These are phyloP conservation scores for Diplotaxis tenuifolia DNA, from an alignment of 345 rosid genomes.

Conservation along the genomic window DNA sequence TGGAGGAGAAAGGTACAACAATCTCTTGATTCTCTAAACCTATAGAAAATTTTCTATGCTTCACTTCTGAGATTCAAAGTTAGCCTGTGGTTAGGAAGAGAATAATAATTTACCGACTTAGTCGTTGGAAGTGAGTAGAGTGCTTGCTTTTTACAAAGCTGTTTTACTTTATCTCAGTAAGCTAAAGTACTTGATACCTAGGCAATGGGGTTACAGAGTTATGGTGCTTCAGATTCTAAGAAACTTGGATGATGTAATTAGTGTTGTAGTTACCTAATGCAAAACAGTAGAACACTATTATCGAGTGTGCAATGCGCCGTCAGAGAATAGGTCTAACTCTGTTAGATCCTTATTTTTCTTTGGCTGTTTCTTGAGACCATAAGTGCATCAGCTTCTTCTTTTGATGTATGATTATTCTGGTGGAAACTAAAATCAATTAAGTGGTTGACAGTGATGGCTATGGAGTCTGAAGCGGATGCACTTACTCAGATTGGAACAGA, in stretches of 20 bases:
- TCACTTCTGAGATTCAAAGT: background rate
- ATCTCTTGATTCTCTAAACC: background rate
- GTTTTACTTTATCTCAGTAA: background rate
- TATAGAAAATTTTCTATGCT: background rate
- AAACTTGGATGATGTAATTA: background rate
- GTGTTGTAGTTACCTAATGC: background rate
- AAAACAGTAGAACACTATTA: background rate
- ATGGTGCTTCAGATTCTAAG: conserved; percentile 6
- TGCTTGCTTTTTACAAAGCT: background rate
- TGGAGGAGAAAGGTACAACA: conserved; percentile 74
- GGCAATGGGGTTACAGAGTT: background rate
- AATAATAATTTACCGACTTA: background rate
- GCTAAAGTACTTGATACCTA: background rate
- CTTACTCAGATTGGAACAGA: conserved; percentile 47
- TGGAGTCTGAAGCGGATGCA: conserved; percentile 62
- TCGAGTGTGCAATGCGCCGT: background rate
- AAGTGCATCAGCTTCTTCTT: background rate
- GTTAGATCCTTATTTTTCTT: background rate
- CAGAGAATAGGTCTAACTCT: background rate
- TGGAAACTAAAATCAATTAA: conserved; percentile 10
- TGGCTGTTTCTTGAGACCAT: background rate
- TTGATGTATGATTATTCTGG: background rate
- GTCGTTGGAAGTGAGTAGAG: background rate
- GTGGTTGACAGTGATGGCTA: conserved; percentile 45
- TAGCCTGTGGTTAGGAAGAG: background rate